Evolutionary conservation across 2,329 filamentous ascomycete genomes (phyloP), one percentile per base, ranked within the genome.

Genomic region (Fusarium nematophilum): DNA sequence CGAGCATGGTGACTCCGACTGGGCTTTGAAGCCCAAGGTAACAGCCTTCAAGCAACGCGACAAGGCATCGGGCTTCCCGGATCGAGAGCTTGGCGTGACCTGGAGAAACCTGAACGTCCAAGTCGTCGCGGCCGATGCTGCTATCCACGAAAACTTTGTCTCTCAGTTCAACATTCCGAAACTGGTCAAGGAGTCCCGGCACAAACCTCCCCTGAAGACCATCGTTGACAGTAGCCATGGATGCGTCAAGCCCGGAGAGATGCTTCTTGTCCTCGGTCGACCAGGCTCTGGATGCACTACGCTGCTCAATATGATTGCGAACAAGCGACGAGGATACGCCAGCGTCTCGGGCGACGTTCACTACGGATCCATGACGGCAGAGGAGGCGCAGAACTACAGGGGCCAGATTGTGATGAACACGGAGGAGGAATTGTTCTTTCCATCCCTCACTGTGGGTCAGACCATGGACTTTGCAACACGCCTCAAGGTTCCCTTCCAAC

Each of bases 231-330:
- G 85, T 64, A 85, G 83, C 53, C 84, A 87, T 69, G 89, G 89
- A 9, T 90, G 87, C 62, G 85, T 92, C 44, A 87, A 88, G 70
- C 88, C 89, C 0, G 90, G 88, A 15, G 88, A 91, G 73, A 90
- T 91, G 89, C 74, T 90, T 1, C 76, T 91, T 1, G 88, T 91
- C 0, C 78, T 91, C 0, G 89, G 89, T 3, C 81, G 88, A 1
- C 89, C 89, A 0, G 89, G 88, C 0, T 81, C 86, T 3, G 89
- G 89, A 27, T 92, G 90, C 70, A 90, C 89, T 0, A 90, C 89
- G 0, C 79, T 92, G 13, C 78, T 93, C 38, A 92, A 90, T 66
- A 79, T 90, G 65, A 78, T 92, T 5, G 81, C 87, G 44, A 92
- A 92, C 66, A 81, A 84, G 50, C 77, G 88, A 30, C 74, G 73